These are phyloP conservation scores for Meyerozyma smithsonii DNA, from an alignment of 1,139 yeast genomes.

Conservation along the genomic window DNA sequence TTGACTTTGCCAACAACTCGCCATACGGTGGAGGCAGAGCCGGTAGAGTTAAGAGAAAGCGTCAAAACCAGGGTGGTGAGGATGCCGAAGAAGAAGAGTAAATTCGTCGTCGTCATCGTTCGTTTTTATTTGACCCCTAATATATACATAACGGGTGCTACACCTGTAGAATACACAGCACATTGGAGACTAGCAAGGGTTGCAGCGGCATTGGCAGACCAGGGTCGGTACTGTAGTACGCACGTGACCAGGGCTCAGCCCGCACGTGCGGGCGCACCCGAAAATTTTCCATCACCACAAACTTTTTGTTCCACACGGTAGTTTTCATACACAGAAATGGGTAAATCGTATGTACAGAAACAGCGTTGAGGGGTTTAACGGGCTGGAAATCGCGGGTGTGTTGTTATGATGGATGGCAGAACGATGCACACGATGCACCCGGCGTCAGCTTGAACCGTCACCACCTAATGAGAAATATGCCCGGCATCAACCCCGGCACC, in stretches of 20 bases:
- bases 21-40: constrained; percentile 99
- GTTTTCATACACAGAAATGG: constrained; percentile 49
- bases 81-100: constrained; percentile 60
- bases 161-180: background rate
- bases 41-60: constrained; percentile 99
- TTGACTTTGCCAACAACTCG: constrained; percentile 97
- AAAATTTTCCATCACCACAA: background rate
- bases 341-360: constrained; percentile 62
- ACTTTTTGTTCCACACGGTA: background rate
- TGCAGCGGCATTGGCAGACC: background rate
- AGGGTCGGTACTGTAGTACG: too few relatives aligned
- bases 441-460: too few relatives aligned
- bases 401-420: too few relatives aligned
- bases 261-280: constrained; percentile 3
- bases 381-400: background rate
- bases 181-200: background rate
- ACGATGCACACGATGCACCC: too few relatives aligned
- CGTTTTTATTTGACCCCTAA: constrained; percentile 6
- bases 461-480: too few relatives aligned
- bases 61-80: constrained; percentile 69
- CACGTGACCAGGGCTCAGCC: constrained; percentile 3
- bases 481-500: background rate
- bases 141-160: constrained; percentile 3
- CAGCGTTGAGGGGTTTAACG: background rate
- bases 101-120: constrained; percentile 20